A percentile compares a stretch with the other conserved stretches of the same genome.
Conservation (phyloP, 306 rosid genomes). For the Senna tora region DNA sequence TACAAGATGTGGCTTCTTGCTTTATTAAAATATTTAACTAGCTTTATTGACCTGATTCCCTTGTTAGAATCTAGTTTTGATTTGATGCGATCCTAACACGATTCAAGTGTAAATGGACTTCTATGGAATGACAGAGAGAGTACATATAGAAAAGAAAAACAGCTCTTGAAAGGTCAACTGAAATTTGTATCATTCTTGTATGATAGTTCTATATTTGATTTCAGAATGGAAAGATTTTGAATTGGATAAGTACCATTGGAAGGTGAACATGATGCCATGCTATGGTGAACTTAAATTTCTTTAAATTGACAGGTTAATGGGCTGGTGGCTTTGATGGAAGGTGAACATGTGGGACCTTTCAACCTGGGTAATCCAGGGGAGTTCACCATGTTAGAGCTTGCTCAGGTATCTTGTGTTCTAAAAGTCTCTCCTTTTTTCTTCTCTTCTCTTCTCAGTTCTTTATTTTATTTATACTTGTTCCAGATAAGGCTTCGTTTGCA, state of each 20-base stretch:
- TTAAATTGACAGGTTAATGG: slow-evolving; percentile 74
- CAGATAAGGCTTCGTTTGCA: not conserved
- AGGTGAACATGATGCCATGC: slow-evolving; percentile 36
- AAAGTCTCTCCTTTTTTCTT: not conserved
- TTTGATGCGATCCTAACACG: slow-evolving; percentile 27
- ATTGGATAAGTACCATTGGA: not conserved
- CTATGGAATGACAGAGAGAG: slow-evolving; percentile 17
- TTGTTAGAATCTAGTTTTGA: not conserved
- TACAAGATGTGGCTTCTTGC: slow-evolving; percentile 14
- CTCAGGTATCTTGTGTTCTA: slow-evolving; percentile 62
- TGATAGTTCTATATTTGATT: not conserved
- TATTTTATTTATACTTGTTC: not conserved
- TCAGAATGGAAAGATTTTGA: slow-evolving; percentile 6
- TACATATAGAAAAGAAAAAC: slow-evolving; percentile 26
- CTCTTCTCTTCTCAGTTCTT: slow-evolving; percentile 22
- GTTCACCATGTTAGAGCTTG: slow-evolving; percentile 96
- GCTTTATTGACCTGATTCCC: slow-evolving; percentile 17
- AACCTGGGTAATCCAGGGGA: slow-evolving; percentile 97
- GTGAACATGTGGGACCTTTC: slow-evolving; percentile 97
- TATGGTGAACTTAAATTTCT: slow-evolving; percentile 27
- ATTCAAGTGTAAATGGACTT: slow-evolving; percentile 18
- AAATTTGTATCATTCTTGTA: slow-evolving; percentile 29
- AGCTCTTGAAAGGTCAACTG: slow-evolving; percentile 23
- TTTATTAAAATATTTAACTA: slow-evolving; percentile 22
- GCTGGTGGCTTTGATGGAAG: slow-evolving; percentile 81